A percentile compares a stretch with the other conserved stretches of the same genome.
Evolutionary conservation across 2,329 filamentous ascomycete species (phyloP).

Genomic region (Scytalidium lignicola): DNA sequence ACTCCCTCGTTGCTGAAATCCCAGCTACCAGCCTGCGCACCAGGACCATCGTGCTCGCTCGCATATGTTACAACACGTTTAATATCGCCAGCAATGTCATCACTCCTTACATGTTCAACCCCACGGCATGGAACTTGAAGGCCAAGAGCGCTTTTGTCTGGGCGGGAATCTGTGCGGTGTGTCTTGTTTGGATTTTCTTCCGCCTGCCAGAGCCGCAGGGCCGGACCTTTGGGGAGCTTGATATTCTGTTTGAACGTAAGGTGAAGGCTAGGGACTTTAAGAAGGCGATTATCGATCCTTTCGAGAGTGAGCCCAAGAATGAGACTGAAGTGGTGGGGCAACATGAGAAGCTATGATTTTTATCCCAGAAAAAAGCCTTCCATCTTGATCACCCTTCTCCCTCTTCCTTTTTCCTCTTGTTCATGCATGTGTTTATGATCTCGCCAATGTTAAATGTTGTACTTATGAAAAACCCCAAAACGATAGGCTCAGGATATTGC

Average conservation of each 20-base stretch:
- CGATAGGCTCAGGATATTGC: too few relatives aligned
- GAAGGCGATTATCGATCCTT: constrained; percentile 63
- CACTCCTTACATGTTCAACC: constrained; percentile 89
- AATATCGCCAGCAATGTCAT: constrained; percentile 75
- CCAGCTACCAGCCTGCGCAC: constrained; percentile 77
- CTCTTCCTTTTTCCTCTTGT: too few relatives aligned
- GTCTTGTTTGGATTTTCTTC: constrained; percentile 77
- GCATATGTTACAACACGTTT: constrained; percentile 65
- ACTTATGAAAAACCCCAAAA: too few relatives aligned
- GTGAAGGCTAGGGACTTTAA: constrained; percentile 35
- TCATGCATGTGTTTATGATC: too few relatives aligned
- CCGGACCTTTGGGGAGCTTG: constrained; percentile 77
- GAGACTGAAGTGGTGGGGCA: neutral
- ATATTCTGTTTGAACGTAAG: constrained; percentile 71
- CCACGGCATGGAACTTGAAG: constrained; percentile 77
- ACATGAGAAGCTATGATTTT: neutral
- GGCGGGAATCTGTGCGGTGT: constrained; percentile 72
- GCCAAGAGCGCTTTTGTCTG: constrained; percentile 87
- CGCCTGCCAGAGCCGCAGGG: constrained; percentile 75
- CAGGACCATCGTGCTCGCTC: constrained; percentile 82
- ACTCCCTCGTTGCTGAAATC: constrained; percentile 78
- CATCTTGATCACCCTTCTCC: too few relatives aligned
- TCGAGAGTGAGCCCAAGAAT: neutral
- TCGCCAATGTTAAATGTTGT: too few relatives aligned
- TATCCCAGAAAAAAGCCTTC: too few relatives aligned